These are phyloP conservation scores for Candida quercuum DNA, from an alignment of 805 yeast genomes.

Conservation along the genomic window DNA sequence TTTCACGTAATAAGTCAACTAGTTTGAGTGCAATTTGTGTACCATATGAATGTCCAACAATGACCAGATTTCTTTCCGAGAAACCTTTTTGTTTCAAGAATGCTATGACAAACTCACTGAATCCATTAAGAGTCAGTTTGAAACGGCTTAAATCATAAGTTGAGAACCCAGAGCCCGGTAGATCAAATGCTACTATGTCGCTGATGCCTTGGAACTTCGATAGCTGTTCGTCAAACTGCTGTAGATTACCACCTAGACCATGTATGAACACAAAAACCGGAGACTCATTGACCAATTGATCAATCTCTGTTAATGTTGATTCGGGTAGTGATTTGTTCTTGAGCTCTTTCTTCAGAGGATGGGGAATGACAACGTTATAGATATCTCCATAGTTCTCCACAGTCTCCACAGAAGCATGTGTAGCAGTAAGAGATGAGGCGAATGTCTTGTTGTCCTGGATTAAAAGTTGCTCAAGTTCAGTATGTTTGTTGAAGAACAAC, in stretches of 20 bases:
- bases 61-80: slow-evolving; percentile 25
- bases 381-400: slow-evolving; percentile 12
- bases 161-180: slow-evolving; percentile 78
- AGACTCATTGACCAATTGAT: slow-evolving; percentile 30
- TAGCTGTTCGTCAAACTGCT: slow-evolving; percentile 71
- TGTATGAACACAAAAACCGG: slow-evolving; percentile 71
- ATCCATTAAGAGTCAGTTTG: slow-evolving; percentile 12
- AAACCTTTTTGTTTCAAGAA: slow-evolving; percentile 8
- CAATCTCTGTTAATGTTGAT: slow-evolving; percentile 5
- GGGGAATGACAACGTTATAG: slow-evolving; percentile 11
- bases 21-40: slow-evolving; percentile 48
- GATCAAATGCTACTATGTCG: slow-evolving; percentile 65
- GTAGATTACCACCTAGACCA: slow-evolving; percentile 87
- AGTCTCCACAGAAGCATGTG: neutral
- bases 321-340: slow-evolving; percentile 1
- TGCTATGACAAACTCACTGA: slow-evolving; percentile 10
- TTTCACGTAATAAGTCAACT: slow-evolving; percentile 2
- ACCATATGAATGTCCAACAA: slow-evolving; percentile 77
- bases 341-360: slow-evolving; percentile 6
- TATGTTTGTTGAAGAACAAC: slow-evolving; percentile 1
- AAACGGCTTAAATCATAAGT: slow-evolving; percentile 3
- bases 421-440: slow-evolving; percentile 2
- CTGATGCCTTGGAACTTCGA: slow-evolving; percentile 57
- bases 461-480: slow-evolving; percentile 14
- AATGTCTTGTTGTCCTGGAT: slow-evolving; percentile 15